Evolutionary conservation across 495 filamentous ascomycete genomes (phyloP).

Genomic region (Xanthoparmelia taractica): DNA sequence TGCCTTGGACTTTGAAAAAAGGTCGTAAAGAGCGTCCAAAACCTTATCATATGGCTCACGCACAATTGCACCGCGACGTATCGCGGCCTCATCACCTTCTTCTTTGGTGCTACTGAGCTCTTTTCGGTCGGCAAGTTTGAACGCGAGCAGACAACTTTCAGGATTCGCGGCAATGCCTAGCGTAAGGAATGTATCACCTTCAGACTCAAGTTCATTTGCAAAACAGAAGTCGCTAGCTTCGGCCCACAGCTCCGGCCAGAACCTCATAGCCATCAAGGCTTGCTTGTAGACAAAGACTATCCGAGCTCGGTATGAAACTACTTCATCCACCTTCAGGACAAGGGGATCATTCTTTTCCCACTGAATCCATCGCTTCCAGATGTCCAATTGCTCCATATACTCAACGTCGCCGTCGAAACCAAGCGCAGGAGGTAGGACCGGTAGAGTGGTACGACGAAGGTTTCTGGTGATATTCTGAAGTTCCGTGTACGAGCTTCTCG

Average conservation of each 20-base stretch:
- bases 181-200: conserved; percentile 69
- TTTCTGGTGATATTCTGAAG: conserved; percentile 78
- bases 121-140: conserved; percentile 79
- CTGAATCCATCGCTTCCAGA: conserved; percentile 87
- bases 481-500: conserved; percentile 73
- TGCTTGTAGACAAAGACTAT: conserved; percentile 89
- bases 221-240: conserved; percentile 93
- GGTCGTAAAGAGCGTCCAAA: conserved; percentile 73
- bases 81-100: conserved; percentile 55
- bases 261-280: conserved; percentile 84
- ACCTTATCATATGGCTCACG: conserved; percentile 76
- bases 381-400: conserved; percentile 74
- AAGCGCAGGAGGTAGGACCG: conserved; percentile 68
- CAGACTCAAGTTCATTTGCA: conserved; percentile 58
- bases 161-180: conserved; percentile 84
- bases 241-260: conserved; percentile 92
- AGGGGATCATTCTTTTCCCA: conserved; percentile 94
- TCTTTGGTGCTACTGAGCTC: conserved; percentile 64
- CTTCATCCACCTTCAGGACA: conserved; percentile 70
- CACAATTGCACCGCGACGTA: conserved; percentile 62
- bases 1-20: conserved; percentile 63
- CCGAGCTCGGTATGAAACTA: conserved; percentile 60
- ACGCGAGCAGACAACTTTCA: conserved; percentile 81
- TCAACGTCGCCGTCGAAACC: conserved; percentile 85
- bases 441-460: conserved; percentile 67